Evolutionary conservation across 495 filamentous ascomycete genomes (phyloP), one percentile per base, ranked within the genome.

Genomic region (Penicillium crystallinum): DNA sequence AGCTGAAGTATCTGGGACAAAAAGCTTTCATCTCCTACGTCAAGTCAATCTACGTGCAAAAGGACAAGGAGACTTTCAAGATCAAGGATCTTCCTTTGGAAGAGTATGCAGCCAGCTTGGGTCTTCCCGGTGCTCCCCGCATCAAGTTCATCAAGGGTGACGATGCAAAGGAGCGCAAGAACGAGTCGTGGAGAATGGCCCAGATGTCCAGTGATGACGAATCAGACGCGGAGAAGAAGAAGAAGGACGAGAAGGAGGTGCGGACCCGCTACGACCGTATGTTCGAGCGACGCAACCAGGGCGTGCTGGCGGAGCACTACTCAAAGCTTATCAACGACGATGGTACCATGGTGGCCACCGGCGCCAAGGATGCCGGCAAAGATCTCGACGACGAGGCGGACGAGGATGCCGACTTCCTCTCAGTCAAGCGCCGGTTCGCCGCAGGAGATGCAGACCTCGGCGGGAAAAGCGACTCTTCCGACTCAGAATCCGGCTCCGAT

Each of bases 221-320:
- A 12, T 76, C 75, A 27, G 81, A 80, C 27, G 79, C 75, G n/a
- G 74, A 63, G 21, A 72, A 70, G 40, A 72, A 71, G 10, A 31
- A 31, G 57, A 78, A 77, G 60, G 74, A 70, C 48, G 76, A 75
- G 57, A 87, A 83, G 63, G 82, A 87, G 69, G 88, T 91, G 6
- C 79, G 89, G 38, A 97, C 93, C 19, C 96, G 93, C 68, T 91
- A 92, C 63, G 89, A 97, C 62, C 89, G 91, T 52, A 96, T 97
- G 91, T 95, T 96, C 59, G 92, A 96, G 72, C 77, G 93, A 54
- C 85, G 84, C 52, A 96, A 97, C 70, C 91, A 96, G 57, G 89
- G 95, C 55, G 84, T 99, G n/a, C 72, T 99, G 54, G 88, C 93
- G 35, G 84, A 84, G 34, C 95, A 97, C 70, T 97, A 96, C 71